A percentile compares a stretch with the other conserved stretches of the same genome.
Evolutionary conservation across 2,329 filamentous ascomycete genomes (phyloP).

Genomic region (Alternaria conjuncta): DNA sequence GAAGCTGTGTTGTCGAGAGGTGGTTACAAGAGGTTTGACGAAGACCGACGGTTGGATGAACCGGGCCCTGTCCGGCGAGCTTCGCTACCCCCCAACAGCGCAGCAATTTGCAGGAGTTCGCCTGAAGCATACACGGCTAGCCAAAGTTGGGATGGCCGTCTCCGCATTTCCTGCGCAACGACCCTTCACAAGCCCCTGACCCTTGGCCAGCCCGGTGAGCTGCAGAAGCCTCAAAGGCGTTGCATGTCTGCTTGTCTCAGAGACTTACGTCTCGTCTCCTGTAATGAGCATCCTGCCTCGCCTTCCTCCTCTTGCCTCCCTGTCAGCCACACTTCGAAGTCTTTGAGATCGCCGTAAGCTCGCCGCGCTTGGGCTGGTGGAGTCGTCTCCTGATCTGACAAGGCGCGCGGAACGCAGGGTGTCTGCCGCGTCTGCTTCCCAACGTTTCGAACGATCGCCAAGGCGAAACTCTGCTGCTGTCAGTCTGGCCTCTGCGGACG

Average conservation of each 20-base stretch:
- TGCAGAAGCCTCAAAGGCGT: conserved; percentile 52
- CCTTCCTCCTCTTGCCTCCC: conserved; percentile 30
- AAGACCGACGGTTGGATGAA: conserved; percentile 41
- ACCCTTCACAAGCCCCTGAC: conserved; percentile 49
- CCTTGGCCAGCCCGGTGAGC: conserved; percentile 46
- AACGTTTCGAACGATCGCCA: conserved; percentile 45
- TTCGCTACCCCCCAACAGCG: conserved; percentile 44
- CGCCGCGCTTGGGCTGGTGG: conserved; percentile 27
- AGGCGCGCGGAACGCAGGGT: conserved; percentile 32
- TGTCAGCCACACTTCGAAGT: conserved; percentile 27
- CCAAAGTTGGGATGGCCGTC: conserved; percentile 47
- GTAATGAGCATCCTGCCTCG: conserved; percentile 42
- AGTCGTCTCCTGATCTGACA: conserved; percentile 29
- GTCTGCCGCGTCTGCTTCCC: conserved; percentile 33
- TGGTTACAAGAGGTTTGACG: conserved; percentile 37
- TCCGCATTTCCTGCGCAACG: conserved; percentile 51
- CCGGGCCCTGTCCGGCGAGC: conserved; percentile 33
- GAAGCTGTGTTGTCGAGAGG: conserved; percentile 30
- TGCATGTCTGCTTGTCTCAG: conserved; percentile 42
- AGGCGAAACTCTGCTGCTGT: conserved; percentile 33
- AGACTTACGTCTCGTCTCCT: conserved; percentile 40
- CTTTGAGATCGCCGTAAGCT: conserved; percentile 29
- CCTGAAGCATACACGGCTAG: conserved; percentile 48
- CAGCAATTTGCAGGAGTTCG: conserved; percentile 50
- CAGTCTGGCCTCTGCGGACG: conserved; percentile 31